Base-by-base conservation (phyloP, 75 land plant species). In the Cupressus sempervirens region DNA sequence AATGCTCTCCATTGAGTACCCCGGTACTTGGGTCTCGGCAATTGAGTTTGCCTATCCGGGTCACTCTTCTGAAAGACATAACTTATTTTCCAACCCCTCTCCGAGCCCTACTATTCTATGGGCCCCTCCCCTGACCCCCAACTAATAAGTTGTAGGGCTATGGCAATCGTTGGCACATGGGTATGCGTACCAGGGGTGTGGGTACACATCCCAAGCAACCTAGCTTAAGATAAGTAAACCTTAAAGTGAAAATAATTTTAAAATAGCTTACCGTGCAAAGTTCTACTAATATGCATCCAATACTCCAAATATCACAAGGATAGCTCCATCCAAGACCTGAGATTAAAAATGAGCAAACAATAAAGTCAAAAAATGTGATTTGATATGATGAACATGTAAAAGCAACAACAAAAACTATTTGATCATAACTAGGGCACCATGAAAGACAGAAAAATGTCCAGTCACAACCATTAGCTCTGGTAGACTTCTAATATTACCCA, bases 221-320 rank as follows among this genome's bases (percentile, higher is more conserved):
- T n/a, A n/a, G n/a, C n/a, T n/a, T 80, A 84, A 53, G 40, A 7
- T 8, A 35, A 79, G 36, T 12, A 84, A 16, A 52, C 34, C n/a
- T 35, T 52, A 72, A 83, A 72, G 46, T 56, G 75, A 40, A 38
- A 26, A 80, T 23, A 35, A n/a, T 46, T n/a, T n/a, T 20, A 82
- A 41, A 10, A n/a, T 12, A 85, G 20, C 87, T 74, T 91, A 95
- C 98, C 84, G 93, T 88, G 89, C 94, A 94, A 13, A 96, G 87
- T 52, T 96, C 98, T 34, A 89, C 93, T 53, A 94, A 86, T n/a
- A 96, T 96, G 82, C 98, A 96, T 10, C 98, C 98, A 68, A 94
- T 84, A 80, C 98, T 96, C 98, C 98, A 94, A 36, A 96, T 88
- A 85, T 96, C 95, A 88, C 95, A 96, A 12, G 96, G 92, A 58